Evolutionary conservation across 106 monocot genomes (phyloP).

Genomic region (Vanilla planifolia): DNA sequence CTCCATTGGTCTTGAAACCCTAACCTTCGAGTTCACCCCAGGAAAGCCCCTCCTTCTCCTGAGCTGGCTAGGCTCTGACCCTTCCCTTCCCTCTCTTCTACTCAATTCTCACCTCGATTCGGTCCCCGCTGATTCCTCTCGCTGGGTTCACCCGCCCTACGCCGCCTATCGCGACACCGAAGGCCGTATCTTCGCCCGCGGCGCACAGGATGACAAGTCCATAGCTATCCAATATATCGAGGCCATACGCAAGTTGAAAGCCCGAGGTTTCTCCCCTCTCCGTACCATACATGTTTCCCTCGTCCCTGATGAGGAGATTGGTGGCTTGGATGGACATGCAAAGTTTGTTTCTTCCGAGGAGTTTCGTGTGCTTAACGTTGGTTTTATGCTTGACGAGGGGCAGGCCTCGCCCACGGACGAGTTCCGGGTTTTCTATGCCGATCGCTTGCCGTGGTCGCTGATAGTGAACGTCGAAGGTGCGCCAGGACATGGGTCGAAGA

Average conservation of each 20-base stretch:
- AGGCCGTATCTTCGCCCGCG: conserved; percentile 82
- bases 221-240: conserved; percentile 82
- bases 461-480: conserved; percentile 57
- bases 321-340: conserved; percentile 52
- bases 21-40: conserved; percentile 45
- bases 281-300: conserved; percentile 74
- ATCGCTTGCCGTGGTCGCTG: conserved; percentile 61
- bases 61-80: conserved; percentile 51
- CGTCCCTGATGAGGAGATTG: conserved; percentile 94
- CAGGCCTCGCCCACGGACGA: conserved; percentile 86
- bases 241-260: conserved; percentile 55
- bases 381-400: conserved; percentile 84
- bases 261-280: conserved; percentile 42
- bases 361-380: conserved; percentile 62
- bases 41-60: conserved; percentile 72
- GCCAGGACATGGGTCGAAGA: conserved; percentile 72
- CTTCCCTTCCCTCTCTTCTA: conserved; percentile 80
- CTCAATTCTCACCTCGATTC: conserved; percentile 90
- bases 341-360: conserved; percentile 54
- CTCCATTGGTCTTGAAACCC: conserved; percentile 30
- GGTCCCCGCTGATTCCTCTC: conserved; percentile 63
- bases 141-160: conserved; percentile 79
- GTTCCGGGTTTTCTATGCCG: conserved; percentile 87
- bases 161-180: conserved; percentile 49
- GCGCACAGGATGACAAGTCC: conserved; percentile 96